Evolutionary conservation across 768 basidiomycete species (phyloP), one percentile per base, ranked within the genome.

Genomic region (Lentinula edodes): DNA sequence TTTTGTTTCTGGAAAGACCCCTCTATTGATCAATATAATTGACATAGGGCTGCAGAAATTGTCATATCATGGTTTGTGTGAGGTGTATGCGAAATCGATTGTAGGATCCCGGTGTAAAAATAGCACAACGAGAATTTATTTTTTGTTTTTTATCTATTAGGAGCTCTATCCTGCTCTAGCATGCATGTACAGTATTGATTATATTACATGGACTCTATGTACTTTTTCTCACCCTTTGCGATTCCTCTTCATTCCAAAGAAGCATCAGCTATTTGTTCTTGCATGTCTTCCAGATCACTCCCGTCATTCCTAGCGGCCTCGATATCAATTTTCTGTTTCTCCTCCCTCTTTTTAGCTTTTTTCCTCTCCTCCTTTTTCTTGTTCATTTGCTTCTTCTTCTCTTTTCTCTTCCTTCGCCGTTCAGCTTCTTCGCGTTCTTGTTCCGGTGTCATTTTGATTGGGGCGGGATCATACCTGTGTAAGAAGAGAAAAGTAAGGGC

Each of bases 51-150:
- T 80, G 78, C 62, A 66, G 62, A 38, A 36, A 67, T 38, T 80
- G 78, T 61, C 70, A 71, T 13, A 64, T 76, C 39, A 64, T 72
- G 35, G 78, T 71, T 1, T 79, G 78, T 55, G 71, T 72, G 3
- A 73, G 78, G 15, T 79, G 78, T 63, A 72, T 70, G 23, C 66
- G 73, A 1, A 78, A 80, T 58, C 55, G 55, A 41, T 15, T 56
- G 39, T 56, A 41, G 20, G 46, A 12, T 48, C 0, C 8, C 12
- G 46, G 38, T 13, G 38, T 28, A 28, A 28, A 28, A 28, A 28
- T 28, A 28, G 28, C 28, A 28, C 28, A 28, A 28, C 23, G 23
- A 23, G 23, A 23, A 23, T 23, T 23, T 23, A 23, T 23, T 23
- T 23, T 23, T 23, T 23, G 23, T 23, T 23, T 23, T 23, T 23